phyloP scores from a whole-genome alignment of 257 asterid genomes.

The Solanum chilense region DNA sequence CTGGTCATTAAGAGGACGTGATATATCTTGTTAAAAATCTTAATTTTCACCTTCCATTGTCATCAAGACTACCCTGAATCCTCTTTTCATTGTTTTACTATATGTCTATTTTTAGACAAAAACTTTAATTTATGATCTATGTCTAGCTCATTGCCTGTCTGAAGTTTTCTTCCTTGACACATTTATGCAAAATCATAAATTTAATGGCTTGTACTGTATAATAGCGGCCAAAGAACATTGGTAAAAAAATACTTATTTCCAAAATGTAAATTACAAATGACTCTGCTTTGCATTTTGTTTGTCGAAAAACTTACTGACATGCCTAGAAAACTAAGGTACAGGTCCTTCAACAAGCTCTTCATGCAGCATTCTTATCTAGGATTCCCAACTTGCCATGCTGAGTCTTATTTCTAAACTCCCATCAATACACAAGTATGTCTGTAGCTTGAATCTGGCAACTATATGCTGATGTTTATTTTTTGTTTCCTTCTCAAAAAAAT shows the following conservation, averaged over 20 bases:
- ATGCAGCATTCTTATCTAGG: neutral
- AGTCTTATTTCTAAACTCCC: neutral
- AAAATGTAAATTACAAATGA: neutral
- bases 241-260: neutral
- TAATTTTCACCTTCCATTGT: neutral
- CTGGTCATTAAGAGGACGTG: neutral
- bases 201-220: neutral
- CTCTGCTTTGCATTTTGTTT: neutral
- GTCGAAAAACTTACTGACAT: neutral
- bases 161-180: neutral
- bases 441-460: neutral
- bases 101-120: neutral
- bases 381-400: neutral
- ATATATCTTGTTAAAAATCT: neutral
- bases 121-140: neutral
- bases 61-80: neutral
- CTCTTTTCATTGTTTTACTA: neutral
- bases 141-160: neutral
- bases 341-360: neutral
- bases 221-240: neutral
- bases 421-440: neutral
- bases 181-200: neutral
- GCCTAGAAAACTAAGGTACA: neutral
- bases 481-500: neutral
- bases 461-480: neutral